These are phyloP conservation scores for Mycena haematopus DNA, from an alignment of 768 basidiomycete species.

Conservation along the genomic window DNA sequence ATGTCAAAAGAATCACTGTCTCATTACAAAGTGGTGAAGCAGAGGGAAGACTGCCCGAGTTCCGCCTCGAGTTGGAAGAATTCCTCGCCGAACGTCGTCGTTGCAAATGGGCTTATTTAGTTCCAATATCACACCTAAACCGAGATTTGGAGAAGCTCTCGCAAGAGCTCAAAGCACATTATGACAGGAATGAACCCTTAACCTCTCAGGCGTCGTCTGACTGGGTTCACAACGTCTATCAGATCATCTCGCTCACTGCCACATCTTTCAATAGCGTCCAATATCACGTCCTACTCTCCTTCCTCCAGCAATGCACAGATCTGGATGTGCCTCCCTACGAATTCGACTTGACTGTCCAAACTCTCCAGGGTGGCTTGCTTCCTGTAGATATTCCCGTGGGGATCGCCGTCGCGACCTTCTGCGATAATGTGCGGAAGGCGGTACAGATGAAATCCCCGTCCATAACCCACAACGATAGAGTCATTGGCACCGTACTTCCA, in stretches of 20 bases:
- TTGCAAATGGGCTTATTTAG: conserved; percentile 21
- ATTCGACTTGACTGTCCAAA: conserved; percentile 23
- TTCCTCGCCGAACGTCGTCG: conserved; percentile 13
- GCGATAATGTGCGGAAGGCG: conserved; percentile 23
- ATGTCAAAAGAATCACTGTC: conserved; percentile 9
- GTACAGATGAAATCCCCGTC: background rate
- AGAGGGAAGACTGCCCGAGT: background rate
- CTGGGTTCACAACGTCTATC: conserved; percentile 17
- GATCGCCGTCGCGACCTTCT: conserved; percentile 11
- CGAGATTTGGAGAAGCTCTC: conserved; percentile 15
- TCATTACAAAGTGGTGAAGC: background rate
- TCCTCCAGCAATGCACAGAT: conserved; percentile 20
- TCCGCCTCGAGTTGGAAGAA: conserved; percentile 3
- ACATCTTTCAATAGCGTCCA: conserved; percentile 21
- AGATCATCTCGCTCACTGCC: conserved; percentile 12
- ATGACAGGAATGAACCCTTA: background rate
- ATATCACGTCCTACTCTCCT: conserved; percentile 22
- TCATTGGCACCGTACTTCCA: conserved; percentile 25
- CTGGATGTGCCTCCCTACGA: conserved; percentile 21
- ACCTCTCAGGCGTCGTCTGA: background rate
- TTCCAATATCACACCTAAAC: conserved; percentile 12
- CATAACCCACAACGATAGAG: conserved; percentile 24
- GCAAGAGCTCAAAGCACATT: background rate
- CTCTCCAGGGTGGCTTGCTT: conserved; percentile 2
- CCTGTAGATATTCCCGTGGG: conserved; percentile 19